Evolutionary conservation across 768 basidiomycete species (phyloP), one percentile per base, ranked within the genome.

Genomic region (Paxillus involutus): DNA sequence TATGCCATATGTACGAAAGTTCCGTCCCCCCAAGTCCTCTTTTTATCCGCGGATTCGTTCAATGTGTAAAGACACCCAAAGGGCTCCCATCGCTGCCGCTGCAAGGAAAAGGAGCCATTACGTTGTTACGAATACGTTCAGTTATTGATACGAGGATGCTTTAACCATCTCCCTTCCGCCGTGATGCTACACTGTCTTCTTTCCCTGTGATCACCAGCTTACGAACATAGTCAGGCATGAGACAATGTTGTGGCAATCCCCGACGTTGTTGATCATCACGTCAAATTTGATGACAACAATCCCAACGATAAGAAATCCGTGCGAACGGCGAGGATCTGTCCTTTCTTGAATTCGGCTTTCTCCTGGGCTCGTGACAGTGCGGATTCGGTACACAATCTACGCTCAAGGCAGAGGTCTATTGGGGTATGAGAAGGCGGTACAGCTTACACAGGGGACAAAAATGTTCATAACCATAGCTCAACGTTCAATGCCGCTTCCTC

Each of bases 351-450:
- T 11, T 35, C 33, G 33, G 33, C 2, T 35, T 35, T 35, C 33
- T 35, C 10, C 33, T 35, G 33, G 5, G 12, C 32, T 32, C 35
- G 13, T 14, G 35, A 35, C 35, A 14, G 12, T 14, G 11, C 35
- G 13, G 3, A 12, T 14, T 35, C 13, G 26, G 26, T 9, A 35
- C 35, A 35, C 35, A 12, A 35, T 10, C 12, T 44, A 29, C 12
- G 44, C 40, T 55, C 36, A 19, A 44, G 39, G 50, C 45, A 11
- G 13, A 44, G 30, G 54, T 66, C 65, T 67, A 66, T 58, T 48
- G 17, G 65, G 65, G 65, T 67, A 68, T 67, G 49, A 24, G 26
- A 42, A 45, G n/a, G 32, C 32, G 30, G 52, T 59, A 67, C 61
- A 68, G 9, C 55, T 64, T 56, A 65, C 60, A 64, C 29, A 13